A percentile compares a stretch with the other conserved stretches of the same genome.
These are phyloP conservation scores for Xanthoparmelia taractica DNA, from an alignment of 495 filamentous ascomycete genomes.

Conservation along the genomic window DNA sequence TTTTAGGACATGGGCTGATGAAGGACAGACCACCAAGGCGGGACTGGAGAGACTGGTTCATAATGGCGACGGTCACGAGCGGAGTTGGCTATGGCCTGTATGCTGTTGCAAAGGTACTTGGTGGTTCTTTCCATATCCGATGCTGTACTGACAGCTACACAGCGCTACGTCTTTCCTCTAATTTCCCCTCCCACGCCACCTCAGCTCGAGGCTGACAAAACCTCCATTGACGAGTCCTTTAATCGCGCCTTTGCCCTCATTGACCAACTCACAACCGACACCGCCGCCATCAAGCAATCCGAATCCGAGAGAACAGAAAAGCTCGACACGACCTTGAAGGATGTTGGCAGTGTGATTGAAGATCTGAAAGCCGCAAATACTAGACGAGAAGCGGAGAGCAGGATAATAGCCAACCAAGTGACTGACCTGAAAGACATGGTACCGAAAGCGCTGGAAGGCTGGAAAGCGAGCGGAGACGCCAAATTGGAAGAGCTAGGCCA, in stretches of 20 bases:
- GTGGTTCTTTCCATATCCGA: neutral
- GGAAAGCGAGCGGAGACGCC: slow-evolving; percentile 74
- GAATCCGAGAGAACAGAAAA: slow-evolving; percentile 79
- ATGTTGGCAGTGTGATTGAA: slow-evolving; percentile 73
- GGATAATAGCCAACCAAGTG: slow-evolving; percentile 80
- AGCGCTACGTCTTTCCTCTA: slow-evolving; percentile 85
- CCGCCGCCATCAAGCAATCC: slow-evolving; percentile 71
- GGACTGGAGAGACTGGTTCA: slow-evolving; percentile 98
- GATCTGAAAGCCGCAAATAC: slow-evolving; percentile 72
- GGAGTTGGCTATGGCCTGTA: slow-evolving; percentile 84
- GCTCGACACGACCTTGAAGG: slow-evolving; percentile 71
- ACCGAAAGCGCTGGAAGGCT: slow-evolving; percentile 77
- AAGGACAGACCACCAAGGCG: slow-evolving; percentile 54
- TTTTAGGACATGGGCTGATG: slow-evolving; percentile 5
- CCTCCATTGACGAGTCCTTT: slow-evolving; percentile 83
- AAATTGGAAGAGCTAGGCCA: slow-evolving; percentile 75
- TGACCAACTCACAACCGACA: slow-evolving; percentile 86
- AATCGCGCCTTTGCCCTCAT: slow-evolving; percentile 83
- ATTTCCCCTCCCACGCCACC: slow-evolving; percentile 90
- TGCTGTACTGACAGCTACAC: neutral
- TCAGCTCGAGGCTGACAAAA: slow-evolving; percentile 87
- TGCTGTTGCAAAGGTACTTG: slow-evolving; percentile 65
- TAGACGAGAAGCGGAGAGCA: slow-evolving; percentile 75
- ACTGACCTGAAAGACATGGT: slow-evolving; percentile 72
- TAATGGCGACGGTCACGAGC: slow-evolving; percentile 87